Evolutionary conservation across 1,284 basidiomycete genomes (phyloP), one percentile per base, ranked within the genome.

Genomic region (Tetrapyrgos nigripes): DNA sequence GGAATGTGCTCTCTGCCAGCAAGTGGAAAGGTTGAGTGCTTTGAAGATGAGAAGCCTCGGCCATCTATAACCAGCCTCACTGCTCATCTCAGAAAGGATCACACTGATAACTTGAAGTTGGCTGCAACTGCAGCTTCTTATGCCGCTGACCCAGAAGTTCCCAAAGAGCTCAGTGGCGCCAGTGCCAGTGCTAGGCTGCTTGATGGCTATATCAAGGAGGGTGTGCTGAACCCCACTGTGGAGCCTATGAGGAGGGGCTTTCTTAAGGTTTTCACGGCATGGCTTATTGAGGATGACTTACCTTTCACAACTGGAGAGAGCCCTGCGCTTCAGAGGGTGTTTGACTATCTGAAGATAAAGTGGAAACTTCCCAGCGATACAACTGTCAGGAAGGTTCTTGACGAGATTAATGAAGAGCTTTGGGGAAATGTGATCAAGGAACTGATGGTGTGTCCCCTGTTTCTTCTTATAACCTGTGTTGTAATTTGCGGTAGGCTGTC

Each of bases 241-340:
- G 49, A 63, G n/a, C 23, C 69, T 9, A 66, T 57, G 1, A 59
- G 68, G 40, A 60, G 55, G 49, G 73, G 72, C 1, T 75, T 74
- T 50, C 46, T 66, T 5, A 62, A 63, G 10, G 49, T 72, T 5
- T 72, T 74, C 58, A 24, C 71, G 8, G 71, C 71, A 9, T 75
- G 72, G 70, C 65, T 75, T 21, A 50, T 74, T 24, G 64, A 74
- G 28, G 48, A 75, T n/a, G 67, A 66, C 49, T 63, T 73, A 17
- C 70, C 70, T 24, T 74, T 67, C 64, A 74, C 68, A 1, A 69
- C 69, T 4, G 68, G 68, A n/a, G 67, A 75, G 49, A 60, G 68
- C 23, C 66, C 61, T 5, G 45, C 56, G 8, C 64, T 73, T 23
- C 35, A 57, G 2, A 23, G 57, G 8, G 60, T 74, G 6, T 74